Base-by-base conservation (phyloP, 202 grass and related monocot species). In the Schoenoplectus triqueter region DNA sequence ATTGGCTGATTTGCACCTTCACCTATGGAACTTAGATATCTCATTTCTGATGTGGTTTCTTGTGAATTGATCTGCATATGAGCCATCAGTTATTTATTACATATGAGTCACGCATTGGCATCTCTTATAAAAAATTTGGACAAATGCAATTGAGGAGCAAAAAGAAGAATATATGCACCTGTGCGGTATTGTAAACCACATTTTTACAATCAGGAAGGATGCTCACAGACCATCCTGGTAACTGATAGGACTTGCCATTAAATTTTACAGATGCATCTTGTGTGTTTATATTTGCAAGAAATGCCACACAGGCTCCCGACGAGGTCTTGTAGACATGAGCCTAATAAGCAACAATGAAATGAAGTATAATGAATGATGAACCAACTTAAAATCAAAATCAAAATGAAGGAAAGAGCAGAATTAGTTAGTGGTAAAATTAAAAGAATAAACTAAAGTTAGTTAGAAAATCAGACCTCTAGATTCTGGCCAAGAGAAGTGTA, bases 131-230 rank as follows among this genome's bases (percentile, higher is more conserved):
- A 17, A 7, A 21, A 48, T 66, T 66, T 81, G 60, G 3, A 64
- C 15, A 49, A 20, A 66, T 81, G 78, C 65, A 31, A 31, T 31
- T 31, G 31, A 66, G 57, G 63, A 66, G 63, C 31, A 31, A 66
- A 82, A 78, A 48, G 19, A 66, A 22, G 0, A 81, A 48, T 22
- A 50, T 50, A 52, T 44, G 83, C 85, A 99, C 96, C 91, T 99
- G 96, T 40, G 96, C 96, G 4, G 93, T 92, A 86, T 99, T 99
- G 7, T 93, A 87, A 15, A 90, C 90, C 60, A 99, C 96, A 89
- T 95, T 95, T 82, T 91, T 90, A 89, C 96, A 99, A 88, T 99
- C 93, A 81, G 96, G 96, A 85, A 99, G 91, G 89, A 99, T 90
- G 90, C 96, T 99, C 52, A 99, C 96, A 41, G 93, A 99, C 96